Percentiles rank a stretch among this genome's conserved stretches.
phyloP scores from a whole-genome alignment of 805 yeast genomes.

The Candida verbasci region DNA sequence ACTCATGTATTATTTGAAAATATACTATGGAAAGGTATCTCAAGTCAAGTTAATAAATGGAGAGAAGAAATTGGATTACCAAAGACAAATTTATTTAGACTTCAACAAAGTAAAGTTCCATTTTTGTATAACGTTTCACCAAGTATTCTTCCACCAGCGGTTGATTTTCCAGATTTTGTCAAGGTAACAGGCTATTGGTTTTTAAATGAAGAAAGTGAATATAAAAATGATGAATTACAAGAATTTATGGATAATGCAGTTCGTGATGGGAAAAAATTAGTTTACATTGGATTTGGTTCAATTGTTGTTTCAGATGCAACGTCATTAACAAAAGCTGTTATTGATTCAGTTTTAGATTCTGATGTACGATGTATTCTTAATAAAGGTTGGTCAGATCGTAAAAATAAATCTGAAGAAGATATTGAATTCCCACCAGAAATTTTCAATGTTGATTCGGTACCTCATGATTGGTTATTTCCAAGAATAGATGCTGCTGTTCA shows the following conservation, averaged over 20 bases:
- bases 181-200: conserved; percentile 96
- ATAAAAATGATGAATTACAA: conserved; percentile 47
- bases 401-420: conserved; percentile 32
- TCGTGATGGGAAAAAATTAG: conserved; percentile 59
- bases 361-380: conserved; percentile 84
- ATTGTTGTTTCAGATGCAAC: conserved; percentile 84
- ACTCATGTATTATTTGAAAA: conserved; percentile 93
- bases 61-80: conserved; percentile 62
- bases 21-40: conserved; percentile 88
- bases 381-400: conserved; percentile 92
- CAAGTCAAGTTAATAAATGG: conserved; percentile 86
- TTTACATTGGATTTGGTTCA: conserved; percentile 93
- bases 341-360: conserved; percentile 72
- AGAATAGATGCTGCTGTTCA: conserved; percentile 91
- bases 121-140: conserved; percentile 89
- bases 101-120: conserved; percentile 80
- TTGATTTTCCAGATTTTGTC: conserved; percentile 94
- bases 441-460: conserved; percentile 66
- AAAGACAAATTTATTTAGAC: conserved; percentile 60
- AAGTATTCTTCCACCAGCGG: conserved; percentile 82
- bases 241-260: conserved; percentile 63
- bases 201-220: conserved; percentile 60
- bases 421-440: conserved; percentile 61
- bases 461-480: conserved; percentile 94
- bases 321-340: conserved; percentile 70